Percentiles rank a stretch among this genome's conserved stretches.
Evolutionary conservation across 78 protist species (phyloP).

Genomic region (Pigoraptor vietnamica): DNA sequence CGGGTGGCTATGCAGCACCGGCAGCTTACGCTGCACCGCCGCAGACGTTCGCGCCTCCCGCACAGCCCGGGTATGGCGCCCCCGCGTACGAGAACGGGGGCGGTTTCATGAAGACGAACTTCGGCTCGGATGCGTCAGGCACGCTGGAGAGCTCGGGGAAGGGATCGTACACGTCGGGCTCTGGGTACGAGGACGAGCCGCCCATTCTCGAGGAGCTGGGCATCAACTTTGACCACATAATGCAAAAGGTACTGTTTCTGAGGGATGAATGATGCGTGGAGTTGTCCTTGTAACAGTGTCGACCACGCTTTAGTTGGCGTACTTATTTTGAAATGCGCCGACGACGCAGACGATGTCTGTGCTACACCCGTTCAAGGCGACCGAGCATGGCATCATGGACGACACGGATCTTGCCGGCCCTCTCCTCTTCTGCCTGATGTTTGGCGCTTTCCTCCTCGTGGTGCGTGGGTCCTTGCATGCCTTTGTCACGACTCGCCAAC

Average conservation of each 20-base stretch:
- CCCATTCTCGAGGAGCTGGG: conserved; percentile 47
- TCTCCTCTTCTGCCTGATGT: conserved; percentile 61
- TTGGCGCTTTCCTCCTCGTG: conserved; percentile 72
- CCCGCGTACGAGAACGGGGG: too few relatives aligned
- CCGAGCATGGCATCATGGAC: conserved; percentile 68
- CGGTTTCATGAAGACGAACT: too few relatives aligned
- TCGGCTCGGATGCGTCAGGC: too few relatives aligned
- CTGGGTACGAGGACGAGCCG: too few relatives aligned
- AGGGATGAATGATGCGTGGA: background rate
- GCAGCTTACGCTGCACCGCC: too few relatives aligned
- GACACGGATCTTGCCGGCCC: conserved; percentile 93
- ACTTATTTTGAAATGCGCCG: background rate
- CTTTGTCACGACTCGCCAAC: background rate
- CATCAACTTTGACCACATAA: conserved; percentile 64
- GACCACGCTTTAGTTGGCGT: background rate
- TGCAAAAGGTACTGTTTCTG: too few relatives aligned
- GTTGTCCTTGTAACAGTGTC: background rate
- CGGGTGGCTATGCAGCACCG: too few relatives aligned
- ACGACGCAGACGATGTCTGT: conserved; percentile 54
- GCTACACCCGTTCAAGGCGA: conserved; percentile 60
- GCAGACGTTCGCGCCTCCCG: too few relatives aligned
- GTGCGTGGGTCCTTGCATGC: conserved; percentile 35
- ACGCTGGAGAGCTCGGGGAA: too few relatives aligned
- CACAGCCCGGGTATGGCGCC: too few relatives aligned
- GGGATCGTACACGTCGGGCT: too few relatives aligned